phyloP scores from a whole-genome alignment of 1,139 yeast genomes.

The Geotrichum bryndzae region DNA sequence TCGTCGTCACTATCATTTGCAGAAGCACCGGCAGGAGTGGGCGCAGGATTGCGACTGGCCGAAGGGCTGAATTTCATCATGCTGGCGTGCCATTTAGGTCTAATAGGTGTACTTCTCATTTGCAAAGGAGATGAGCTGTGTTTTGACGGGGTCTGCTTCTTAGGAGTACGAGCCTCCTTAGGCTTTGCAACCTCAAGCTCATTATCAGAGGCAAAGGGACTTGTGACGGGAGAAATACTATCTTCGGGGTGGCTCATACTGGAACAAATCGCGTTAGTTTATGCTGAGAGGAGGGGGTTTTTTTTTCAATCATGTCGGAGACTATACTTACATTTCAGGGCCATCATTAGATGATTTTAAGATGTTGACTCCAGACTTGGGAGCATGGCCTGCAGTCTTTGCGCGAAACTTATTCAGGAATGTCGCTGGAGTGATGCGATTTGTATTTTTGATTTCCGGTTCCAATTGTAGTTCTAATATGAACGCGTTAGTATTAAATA shows the following conservation, averaged over 20 bases:
- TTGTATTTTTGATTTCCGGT: conserved; percentile 25
- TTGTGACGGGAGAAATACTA: conserved; percentile 6
- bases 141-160: neutral
- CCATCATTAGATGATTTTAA: neutral
- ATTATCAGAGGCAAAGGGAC: conserved; percentile 8
- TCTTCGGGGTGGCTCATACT: conserved; percentile 11
- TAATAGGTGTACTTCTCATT: neutral
- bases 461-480: conserved; percentile 25
- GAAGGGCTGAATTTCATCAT: neutral
- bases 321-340: conserved; percentile 4
- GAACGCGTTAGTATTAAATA: neutral
- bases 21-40: neutral
- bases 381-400: neutral
- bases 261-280: neutral
- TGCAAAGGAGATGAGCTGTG: neutral
- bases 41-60: conserved; percentile 4
- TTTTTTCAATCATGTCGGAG: neutral
- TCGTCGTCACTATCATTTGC: conserved; percentile 5
- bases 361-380: neutral
- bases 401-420: conserved; percentile 24
- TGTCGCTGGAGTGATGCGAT: conserved; percentile 22
- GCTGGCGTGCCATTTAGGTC: conserved; percentile 10
- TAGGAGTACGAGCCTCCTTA: neutral
- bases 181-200: conserved; percentile 1
- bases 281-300: neutral